These are phyloP conservation scores for Saccharomycopsis sp. DNA, from an alignment of 805 yeast species.

Conservation along the genomic window DNA sequence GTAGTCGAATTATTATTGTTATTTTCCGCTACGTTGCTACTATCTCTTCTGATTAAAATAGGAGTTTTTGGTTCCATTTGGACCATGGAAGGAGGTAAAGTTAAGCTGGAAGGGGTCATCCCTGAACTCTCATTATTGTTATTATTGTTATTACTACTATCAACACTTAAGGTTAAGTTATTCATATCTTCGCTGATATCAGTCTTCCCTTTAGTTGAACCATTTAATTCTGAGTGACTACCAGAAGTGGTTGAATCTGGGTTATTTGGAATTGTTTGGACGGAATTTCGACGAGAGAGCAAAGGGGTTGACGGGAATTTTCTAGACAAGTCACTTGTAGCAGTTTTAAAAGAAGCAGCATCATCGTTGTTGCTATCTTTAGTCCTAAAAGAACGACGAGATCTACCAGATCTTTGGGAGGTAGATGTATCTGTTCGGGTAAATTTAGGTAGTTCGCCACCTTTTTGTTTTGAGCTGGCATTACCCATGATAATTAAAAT, in stretches of 20 bases:
- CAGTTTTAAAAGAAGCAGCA: constrained; percentile 25
- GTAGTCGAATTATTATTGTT: constrained; percentile 22
- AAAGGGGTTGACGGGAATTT: constrained; percentile 14
- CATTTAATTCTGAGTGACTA: not conserved
- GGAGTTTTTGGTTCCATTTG: constrained; percentile 66
- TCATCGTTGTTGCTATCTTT: constrained; percentile 24
- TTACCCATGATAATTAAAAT: constrained; percentile 34
- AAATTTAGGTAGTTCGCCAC: constrained; percentile 29
- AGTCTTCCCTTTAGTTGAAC: constrained; percentile 9
- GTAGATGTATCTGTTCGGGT: constrained; percentile 45
- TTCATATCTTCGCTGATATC: not conserved
- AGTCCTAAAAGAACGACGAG: constrained; percentile 25
- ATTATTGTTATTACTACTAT: no score
- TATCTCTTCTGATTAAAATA: constrained; percentile 47
- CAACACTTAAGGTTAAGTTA: constrained; percentile 12
- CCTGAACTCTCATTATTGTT: constrained; percentile 21
- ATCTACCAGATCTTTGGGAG: constrained; percentile 32
- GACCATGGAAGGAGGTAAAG: constrained; percentile 58
- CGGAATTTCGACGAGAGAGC: constrained; percentile 20
- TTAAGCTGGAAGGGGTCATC: not conserved
- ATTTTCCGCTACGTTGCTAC: constrained; percentile 26
- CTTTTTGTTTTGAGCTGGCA: constrained; percentile 34
- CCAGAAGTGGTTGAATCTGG: constrained; percentile 1
- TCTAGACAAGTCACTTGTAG: constrained; percentile 21
- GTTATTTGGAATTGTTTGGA: constrained; percentile 4